Conservation (phyloP, 805 yeast species). For the Zygoascus ofunaensis region DNA sequence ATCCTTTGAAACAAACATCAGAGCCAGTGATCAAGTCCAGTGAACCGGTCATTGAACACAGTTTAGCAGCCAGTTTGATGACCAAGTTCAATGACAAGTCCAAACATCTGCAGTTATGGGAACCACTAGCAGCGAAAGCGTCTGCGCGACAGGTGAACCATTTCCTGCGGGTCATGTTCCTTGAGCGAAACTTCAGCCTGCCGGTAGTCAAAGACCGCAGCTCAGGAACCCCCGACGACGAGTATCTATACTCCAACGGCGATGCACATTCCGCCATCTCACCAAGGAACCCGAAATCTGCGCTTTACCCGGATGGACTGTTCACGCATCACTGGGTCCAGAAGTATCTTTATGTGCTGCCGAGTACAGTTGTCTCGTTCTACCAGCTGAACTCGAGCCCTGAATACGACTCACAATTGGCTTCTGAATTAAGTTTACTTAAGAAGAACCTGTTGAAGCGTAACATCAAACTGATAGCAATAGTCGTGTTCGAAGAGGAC, state of each 20-base stretch:
- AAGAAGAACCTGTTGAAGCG: slow-evolving; percentile 12
- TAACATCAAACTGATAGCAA: slow-evolving; percentile 16
- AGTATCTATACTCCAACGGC: slow-evolving; percentile 6
- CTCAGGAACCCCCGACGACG: not conserved
- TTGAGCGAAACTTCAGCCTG: slow-evolving; percentile 4
- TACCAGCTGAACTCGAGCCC: slow-evolving; percentile 29
- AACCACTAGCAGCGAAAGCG: slow-evolving; percentile 13
- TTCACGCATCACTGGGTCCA: slow-evolving; percentile 43
- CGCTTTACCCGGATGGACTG: slow-evolving; percentile 35
- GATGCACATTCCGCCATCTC: slow-evolving; percentile 32
- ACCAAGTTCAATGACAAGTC: slow-evolving; percentile 14
- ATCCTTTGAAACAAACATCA: slow-evolving; percentile 11
- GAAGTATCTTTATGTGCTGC: slow-evolving; percentile 41
- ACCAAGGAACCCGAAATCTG: slow-evolving; percentile 37
- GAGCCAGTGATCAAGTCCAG: slow-evolving; percentile 5
- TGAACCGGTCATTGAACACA: slow-evolving; percentile 2
- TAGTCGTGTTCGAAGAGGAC: slow-evolving; percentile 14
- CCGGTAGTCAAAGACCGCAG: slow-evolving; percentile 2
- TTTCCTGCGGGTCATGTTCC: slow-evolving; percentile 13
- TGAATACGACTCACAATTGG: slow-evolving; percentile 22
- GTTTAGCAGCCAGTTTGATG: slow-evolving; percentile 11
- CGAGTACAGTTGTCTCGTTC: slow-evolving; percentile 40
- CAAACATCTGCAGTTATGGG: slow-evolving; percentile 10
- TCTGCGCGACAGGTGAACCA: slow-evolving; percentile 13
- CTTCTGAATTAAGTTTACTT: slow-evolving; percentile 16